Base-by-base conservation (phyloP, 192 early-diverging fungal genomes). In the Entomortierella parvispora region DNA sequence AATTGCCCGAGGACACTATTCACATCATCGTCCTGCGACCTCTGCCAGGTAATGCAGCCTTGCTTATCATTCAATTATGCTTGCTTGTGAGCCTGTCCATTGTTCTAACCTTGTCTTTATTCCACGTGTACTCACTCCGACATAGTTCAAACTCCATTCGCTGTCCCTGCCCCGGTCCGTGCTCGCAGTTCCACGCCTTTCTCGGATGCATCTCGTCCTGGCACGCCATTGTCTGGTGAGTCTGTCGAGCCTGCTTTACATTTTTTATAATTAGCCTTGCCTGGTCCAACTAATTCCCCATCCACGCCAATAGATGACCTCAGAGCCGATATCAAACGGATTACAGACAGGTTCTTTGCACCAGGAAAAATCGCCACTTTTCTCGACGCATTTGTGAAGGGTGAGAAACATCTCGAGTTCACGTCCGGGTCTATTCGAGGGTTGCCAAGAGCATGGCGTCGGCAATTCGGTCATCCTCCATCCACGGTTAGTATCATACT, bases 141-240 rank as follows among this genome's bases (percentile, higher is more conserved):
- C 52, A 32, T 6, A 54, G 52, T 54, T 31, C 52, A 31, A 9
- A 12, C 32, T 4, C 52, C 26, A 1, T 1, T 50, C 25, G 48
- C 32, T 28, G 28, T 54, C 52, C 32, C 52, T 12, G 52, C 32
- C 20, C n/a, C 48, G 48, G 48, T 50, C 48, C 48, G 48, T 50
- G 48, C 48, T 50, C 48, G 20, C 48, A 50, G 48, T 50, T 50
- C 48, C 48, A 50, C 48, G 15, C 48, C 48, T 50, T 50, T 50
- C 48, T 50, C n/a, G 1, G n/a, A 50, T 5, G 48, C 18, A 22
- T 22, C 48, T 50, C 48, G 48, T 50, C 48, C 48, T 23, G 25
- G 48, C 20, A 50, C 37, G 37, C 37, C 37, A 12, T 40, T 40
- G 37, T 40, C 37, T 40, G 37, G 37, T 40, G 9, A 23, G 37